Conservation (phyloP, 192 early-diverging fungal species). For the Backusella psychrophila region DNA sequence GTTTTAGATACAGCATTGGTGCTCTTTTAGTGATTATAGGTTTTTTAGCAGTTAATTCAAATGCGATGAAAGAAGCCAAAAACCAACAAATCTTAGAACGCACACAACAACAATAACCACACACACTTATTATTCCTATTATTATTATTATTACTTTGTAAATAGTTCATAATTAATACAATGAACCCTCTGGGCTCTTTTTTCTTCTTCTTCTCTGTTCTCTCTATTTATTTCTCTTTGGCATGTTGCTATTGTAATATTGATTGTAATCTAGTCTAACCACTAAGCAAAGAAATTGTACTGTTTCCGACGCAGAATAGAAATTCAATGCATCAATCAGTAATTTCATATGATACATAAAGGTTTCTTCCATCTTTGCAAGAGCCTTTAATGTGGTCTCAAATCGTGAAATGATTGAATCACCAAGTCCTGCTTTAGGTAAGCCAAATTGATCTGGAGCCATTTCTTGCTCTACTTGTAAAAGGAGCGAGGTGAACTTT, state of each 20-base stretch:
- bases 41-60: constrained; percentile 62
- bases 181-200: background rate
- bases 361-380: constrained; percentile 57
- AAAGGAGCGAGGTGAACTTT: constrained; percentile 45
- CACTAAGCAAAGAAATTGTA: constrained; percentile 62
- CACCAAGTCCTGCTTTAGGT: constrained; percentile 33
- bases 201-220: background rate
- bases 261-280: constrained; percentile 73
- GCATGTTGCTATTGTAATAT: constrained; percentile 51
- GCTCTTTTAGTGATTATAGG: constrained; percentile 63
- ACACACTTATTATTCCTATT: background rate
- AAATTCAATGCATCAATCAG: constrained; percentile 79
- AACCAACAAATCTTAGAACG: background rate
- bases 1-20: constrained; percentile 57
- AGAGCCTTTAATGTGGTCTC: constrained; percentile 45
- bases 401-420: constrained; percentile 14
- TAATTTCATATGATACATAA: constrained; percentile 62
- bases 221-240: background rate
- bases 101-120: background rate
- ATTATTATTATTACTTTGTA: background rate
- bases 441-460: constrained; percentile 21
- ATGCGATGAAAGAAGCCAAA: constrained; percentile 7
- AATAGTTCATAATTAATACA: constrained; percentile 7
- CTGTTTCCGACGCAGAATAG: constrained; percentile 67
- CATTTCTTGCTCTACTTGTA: constrained; percentile 36